Conservation (phyloP, 192 early-diverging fungal species). For the Backusella australiensis region DNA sequence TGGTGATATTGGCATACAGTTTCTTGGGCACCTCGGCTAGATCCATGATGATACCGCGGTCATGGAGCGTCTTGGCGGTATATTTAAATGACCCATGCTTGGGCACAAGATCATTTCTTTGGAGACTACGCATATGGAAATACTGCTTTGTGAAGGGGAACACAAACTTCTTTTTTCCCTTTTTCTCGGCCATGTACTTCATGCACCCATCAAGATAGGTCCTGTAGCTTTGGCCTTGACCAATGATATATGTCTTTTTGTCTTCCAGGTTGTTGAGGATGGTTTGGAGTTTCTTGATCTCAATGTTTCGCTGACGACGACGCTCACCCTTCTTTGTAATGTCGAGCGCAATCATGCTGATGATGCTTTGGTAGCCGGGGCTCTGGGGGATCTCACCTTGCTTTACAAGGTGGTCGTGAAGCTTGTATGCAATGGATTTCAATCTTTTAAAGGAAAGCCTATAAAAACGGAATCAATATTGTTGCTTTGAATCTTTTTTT, state of each 20-base stretch:
- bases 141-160: conserved; percentile 95
- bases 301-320: conserved; percentile 68
- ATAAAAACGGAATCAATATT: neutral
- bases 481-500: no score
- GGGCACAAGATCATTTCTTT: conserved; percentile 85
- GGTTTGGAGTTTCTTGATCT: conserved; percentile 71
- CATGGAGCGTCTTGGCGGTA: conserved; percentile 87
- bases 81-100: conserved; percentile 99
- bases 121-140: conserved; percentile 85
- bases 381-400: conserved; percentile 63
- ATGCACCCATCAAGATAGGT: conserved; percentile 91
- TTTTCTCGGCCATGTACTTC: conserved; percentile 75
- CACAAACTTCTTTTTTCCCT: conserved; percentile 66
- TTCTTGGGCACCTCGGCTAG: conserved; percentile 80
- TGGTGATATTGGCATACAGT: conserved; percentile 83
- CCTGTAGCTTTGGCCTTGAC: conserved; percentile 87
- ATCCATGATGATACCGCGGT: conserved; percentile 89
- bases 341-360: conserved; percentile 90
- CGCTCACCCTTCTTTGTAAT: conserved; percentile 90
- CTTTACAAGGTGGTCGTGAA: conserved; percentile 79
- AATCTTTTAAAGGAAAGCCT: conserved; percentile 70
- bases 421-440: conserved; percentile 79
- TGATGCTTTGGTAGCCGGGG: conserved; percentile 90
- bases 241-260: conserved; percentile 80
- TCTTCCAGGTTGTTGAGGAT: conserved; percentile 85